A percentile compares a stretch with the other conserved stretches of the same genome.
phyloP scores from a whole-genome alignment of 345 rosid species.

The Lagerstroemia speciosa region DNA sequence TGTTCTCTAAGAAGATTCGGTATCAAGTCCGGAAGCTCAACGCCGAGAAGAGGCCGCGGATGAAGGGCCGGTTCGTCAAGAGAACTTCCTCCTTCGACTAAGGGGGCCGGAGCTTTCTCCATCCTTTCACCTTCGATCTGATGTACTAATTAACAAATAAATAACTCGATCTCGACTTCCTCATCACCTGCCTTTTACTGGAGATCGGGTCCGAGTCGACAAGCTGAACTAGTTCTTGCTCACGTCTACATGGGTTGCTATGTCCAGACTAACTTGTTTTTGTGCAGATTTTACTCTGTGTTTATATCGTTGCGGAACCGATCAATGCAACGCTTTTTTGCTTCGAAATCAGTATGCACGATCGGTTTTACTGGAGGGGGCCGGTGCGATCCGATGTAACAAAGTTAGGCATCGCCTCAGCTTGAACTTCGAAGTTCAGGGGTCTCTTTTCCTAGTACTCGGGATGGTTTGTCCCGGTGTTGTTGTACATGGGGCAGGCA shows the following conservation, averaged over 20 bases:
- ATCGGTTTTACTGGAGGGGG: not conserved
- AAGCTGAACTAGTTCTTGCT: not conserved
- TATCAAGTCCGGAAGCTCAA: slow-evolving; percentile 84
- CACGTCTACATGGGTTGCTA: not conserved
- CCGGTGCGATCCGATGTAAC: not conserved
- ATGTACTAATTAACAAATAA: not conserved
- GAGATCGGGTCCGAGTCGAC: not conserved
- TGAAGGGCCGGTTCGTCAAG: slow-evolving; percentile 96
- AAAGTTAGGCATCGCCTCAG: not conserved
- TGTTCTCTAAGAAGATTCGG: slow-evolving; percentile 92
- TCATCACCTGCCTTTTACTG: not conserved
- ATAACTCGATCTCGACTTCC: not conserved
- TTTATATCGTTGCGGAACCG: not conserved
- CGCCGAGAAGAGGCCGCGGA: slow-evolving; percentile 91
- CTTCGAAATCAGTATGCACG: not conserved
- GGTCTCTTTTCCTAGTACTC: not conserved
- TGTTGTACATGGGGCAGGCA: not conserved
- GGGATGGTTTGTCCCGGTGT: not conserved
- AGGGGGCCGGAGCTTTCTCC: not conserved
- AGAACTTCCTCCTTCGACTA: slow-evolving; percentile 20
- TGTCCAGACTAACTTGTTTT: not conserved
- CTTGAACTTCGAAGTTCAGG: not conserved
- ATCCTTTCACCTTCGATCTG: not conserved
- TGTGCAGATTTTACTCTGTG: not conserved
- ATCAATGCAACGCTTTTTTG: not conserved